Percentiles rank a stretch among this genome's conserved stretches.
These are phyloP conservation scores for Ettlia oleoabundans DNA, from an alignment of 139 green algal species.

Conservation along the genomic window DNA sequence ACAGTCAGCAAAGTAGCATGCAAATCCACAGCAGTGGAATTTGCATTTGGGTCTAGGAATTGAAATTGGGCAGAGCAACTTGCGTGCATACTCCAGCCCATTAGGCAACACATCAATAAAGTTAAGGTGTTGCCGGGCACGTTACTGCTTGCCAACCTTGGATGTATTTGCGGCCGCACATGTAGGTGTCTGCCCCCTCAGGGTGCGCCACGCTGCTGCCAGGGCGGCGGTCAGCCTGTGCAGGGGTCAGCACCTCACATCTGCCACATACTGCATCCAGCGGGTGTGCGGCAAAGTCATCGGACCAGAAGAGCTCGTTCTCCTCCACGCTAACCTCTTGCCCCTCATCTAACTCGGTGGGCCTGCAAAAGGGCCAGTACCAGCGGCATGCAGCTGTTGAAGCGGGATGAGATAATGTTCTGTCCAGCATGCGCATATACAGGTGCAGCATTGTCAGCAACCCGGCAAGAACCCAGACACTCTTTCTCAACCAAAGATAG, in stretches of 20 bases:
- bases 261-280: constrained; percentile 39
- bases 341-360: constrained; percentile 32
- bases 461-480: no score
- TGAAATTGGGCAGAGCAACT: not conserved
- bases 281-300: constrained; percentile 35
- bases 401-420: not conserved
- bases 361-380: not conserved
- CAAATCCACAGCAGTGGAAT: not conserved
- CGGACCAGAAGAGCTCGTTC: constrained; percentile 36
- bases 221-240: constrained; percentile 4
- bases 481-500: no score
- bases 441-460: not conserved
- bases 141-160: not conserved
- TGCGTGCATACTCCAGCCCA: not conserved
- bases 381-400: not conserved
- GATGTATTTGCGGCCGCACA: constrained; percentile 48
- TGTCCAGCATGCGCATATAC: not conserved
- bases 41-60: not conserved
- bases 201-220: not conserved
- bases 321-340: not conserved
- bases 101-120: no score
- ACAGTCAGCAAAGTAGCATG: not conserved
- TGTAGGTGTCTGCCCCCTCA: constrained; percentile 6
- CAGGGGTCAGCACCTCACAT: constrained; percentile 35
- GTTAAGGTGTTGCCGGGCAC: not conserved